phyloP scores from a whole-genome alignment of 352 stramenopile species.

The Peronospora farinosa region DNA sequence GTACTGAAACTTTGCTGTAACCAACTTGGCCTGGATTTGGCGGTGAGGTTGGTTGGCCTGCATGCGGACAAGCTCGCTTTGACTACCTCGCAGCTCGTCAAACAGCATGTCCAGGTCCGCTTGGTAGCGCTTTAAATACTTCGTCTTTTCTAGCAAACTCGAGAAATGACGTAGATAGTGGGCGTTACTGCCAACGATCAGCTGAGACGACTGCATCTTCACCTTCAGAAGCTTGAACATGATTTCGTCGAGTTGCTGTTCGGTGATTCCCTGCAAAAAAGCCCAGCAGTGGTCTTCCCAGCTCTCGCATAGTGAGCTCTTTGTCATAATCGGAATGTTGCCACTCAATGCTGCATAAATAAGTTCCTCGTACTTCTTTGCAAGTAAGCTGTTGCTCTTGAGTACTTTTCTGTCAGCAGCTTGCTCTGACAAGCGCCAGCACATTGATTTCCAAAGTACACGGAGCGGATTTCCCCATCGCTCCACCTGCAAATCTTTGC shows the following conservation, averaged over 20 bases:
- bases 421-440: slow-evolving; percentile 73
- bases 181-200: slow-evolving; percentile 61
- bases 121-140: slow-evolving; percentile 69
- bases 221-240: slow-evolving; percentile 64
- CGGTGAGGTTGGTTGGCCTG: slow-evolving; percentile 68
- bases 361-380: slow-evolving; percentile 69
- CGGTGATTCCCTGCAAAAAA: slow-evolving; percentile 59
- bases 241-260: slow-evolving; percentile 66
- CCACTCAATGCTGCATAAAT: slow-evolving; percentile 77
- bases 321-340: slow-evolving; percentile 57
- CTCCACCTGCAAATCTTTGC: slow-evolving; percentile 39
- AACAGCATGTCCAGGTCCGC: slow-evolving; percentile 68
- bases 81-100: slow-evolving; percentile 60
- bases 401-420: slow-evolving; percentile 34
- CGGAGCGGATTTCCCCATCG: slow-evolving; percentile 79
- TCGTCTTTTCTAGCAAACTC: slow-evolving; percentile 58
- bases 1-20: slow-evolving; percentile 65
- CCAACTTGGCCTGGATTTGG: slow-evolving; percentile 76
- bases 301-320: slow-evolving; percentile 60
- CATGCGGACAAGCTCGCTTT: slow-evolving; percentile 51
- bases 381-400: slow-evolving; percentile 56
- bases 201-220: slow-evolving; percentile 66
- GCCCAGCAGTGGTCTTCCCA: slow-evolving; percentile 87
- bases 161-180: slow-evolving; percentile 55
- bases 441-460: slow-evolving; percentile 83